A percentile compares a stretch with the other conserved stretches of the same genome.
Evolutionary conservation across 306 rosid species (phyloP).

Genomic region (Datisca glomerata): DNA sequence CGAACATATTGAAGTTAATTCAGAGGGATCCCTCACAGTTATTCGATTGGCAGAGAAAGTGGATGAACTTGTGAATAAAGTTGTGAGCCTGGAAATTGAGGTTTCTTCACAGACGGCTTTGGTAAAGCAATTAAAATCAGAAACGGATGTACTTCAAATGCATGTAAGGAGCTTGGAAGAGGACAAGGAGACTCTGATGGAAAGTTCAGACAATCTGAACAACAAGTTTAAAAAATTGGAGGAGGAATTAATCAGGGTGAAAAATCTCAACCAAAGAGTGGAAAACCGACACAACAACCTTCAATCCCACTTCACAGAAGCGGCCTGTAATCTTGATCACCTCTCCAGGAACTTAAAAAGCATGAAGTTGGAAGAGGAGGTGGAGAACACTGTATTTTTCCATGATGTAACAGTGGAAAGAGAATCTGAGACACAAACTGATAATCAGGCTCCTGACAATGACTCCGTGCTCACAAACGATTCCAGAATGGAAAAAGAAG

Average conservation of each 20-base stretch:
- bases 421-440: conserved; percentile 9
- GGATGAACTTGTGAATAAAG: conserved; percentile 63
- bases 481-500: conserved; percentile 17
- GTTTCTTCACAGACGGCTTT: conserved; percentile 53
- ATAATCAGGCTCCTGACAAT: conserved; percentile 3
- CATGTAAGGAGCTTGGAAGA: conserved; percentile 45
- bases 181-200: conserved; percentile 45
- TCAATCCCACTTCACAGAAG: conserved; percentile 36
- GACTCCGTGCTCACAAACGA: conserved; percentile 15
- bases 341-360: conserved; percentile 36
- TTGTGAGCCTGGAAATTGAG: conserved; percentile 48
- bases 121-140: conserved; percentile 45
- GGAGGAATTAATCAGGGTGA: conserved; percentile 40
- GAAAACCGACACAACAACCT: conserved; percentile 26
- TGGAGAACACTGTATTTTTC: conserved; percentile 11
- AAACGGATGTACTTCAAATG: conserved; percentile 49
- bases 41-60: conserved; percentile 63
- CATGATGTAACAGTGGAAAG: conserved; percentile 14
- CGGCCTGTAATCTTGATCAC: conserved; percentile 40
- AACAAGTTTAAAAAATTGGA: conserved; percentile 51
- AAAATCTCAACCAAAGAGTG: conserved; percentile 27
- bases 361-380: conserved; percentile 42
- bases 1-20: conserved; percentile 29
- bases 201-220: conserved; percentile 34
- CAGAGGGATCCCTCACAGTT: conserved; percentile 32